Conservation (phyloP, 495 filamentous ascomycete species). For the Talaromyces thailandensis region DNA sequence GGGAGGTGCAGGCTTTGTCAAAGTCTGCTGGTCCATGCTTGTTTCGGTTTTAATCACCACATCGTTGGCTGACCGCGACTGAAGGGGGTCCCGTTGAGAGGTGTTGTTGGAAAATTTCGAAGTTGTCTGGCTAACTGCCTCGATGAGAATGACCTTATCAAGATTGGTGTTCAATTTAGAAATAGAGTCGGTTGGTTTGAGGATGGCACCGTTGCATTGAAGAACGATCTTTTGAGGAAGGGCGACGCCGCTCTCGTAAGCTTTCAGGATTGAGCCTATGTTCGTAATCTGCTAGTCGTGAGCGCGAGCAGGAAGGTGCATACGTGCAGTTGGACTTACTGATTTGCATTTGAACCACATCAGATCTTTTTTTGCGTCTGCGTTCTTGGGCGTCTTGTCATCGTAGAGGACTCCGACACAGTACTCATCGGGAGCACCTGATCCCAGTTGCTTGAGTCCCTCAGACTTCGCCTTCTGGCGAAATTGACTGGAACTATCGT, state of each 20-base stretch:
- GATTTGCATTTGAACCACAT: not conserved
- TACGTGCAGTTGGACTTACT: not conserved
- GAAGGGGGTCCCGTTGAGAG: not conserved
- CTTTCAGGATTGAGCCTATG: not conserved
- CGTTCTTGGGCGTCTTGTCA: not conserved
- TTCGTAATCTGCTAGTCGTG: not conserved
- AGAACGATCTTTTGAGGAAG: not conserved
- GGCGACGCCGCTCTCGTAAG: not conserved
- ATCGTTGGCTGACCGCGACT: not conserved
- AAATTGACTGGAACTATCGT: not conserved
- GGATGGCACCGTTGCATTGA: not conserved
- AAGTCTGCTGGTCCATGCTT: not conserved
- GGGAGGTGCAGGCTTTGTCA: not conserved
- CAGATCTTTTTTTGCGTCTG: not conserved
- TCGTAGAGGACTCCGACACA: slow-evolving; percentile 1
- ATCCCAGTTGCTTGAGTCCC: not conserved
- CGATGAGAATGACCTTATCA: not conserved
- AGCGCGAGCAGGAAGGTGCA: not conserved
- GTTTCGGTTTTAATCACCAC: not conserved
- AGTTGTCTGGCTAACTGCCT: not conserved
- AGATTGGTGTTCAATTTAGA: not conserved
- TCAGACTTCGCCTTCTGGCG: not conserved
- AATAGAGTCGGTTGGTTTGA: not conserved
- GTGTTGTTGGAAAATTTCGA: not conserved
- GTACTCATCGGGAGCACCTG: not conserved